A percentile compares a stretch with the other conserved stretches of the same genome.
Evolutionary conservation across 306 rosid genomes (phyloP).

Genomic region (Nissolia schottii): DNA sequence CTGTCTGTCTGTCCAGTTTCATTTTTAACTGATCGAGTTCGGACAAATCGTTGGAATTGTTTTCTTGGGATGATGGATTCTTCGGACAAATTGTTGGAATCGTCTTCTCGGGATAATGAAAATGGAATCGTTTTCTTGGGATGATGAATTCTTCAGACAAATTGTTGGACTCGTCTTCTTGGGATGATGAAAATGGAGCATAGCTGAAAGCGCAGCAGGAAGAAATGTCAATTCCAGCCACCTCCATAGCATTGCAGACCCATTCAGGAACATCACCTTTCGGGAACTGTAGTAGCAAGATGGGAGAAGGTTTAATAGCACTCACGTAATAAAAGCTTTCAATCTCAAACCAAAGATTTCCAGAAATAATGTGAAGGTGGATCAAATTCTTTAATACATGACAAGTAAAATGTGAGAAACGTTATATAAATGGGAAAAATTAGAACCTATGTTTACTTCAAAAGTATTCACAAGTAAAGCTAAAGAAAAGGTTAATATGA

Average conservation of each 20-base stretch:
- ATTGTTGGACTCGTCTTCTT: slow-evolving; percentile 18
- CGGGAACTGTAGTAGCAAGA: slow-evolving; percentile 60
- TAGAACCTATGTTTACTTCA: not conserved
- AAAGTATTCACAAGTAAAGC: not conserved
- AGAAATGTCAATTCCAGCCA: slow-evolving; percentile 88
- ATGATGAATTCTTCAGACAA: slow-evolving; percentile 14
- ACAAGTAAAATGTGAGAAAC: not conserved
- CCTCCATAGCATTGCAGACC: slow-evolving; percentile 98
- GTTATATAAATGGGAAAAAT: not conserved
- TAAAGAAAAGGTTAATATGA: not conserved
- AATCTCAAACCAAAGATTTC: not conserved
- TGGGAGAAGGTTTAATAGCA: not conserved
- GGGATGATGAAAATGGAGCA: slow-evolving; percentile 33
- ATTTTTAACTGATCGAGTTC: not conserved
- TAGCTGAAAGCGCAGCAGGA: slow-evolving; percentile 81
- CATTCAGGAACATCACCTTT: slow-evolving; percentile 85
- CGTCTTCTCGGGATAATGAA: slow-evolving; percentile 25
- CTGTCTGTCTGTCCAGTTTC: not conserved
- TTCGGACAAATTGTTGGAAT: not conserved
- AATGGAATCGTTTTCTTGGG: slow-evolving; percentile 29
- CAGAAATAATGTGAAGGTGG: not conserved
- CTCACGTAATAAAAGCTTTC: not conserved
- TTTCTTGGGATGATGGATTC: slow-evolving; percentile 29
- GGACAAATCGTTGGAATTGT: not conserved
- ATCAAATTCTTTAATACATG: not conserved